Evolutionary conservation across 2,329 filamentous ascomycete species (phyloP).

Genomic region (Tolypocladium ophioglossoides): DNA sequence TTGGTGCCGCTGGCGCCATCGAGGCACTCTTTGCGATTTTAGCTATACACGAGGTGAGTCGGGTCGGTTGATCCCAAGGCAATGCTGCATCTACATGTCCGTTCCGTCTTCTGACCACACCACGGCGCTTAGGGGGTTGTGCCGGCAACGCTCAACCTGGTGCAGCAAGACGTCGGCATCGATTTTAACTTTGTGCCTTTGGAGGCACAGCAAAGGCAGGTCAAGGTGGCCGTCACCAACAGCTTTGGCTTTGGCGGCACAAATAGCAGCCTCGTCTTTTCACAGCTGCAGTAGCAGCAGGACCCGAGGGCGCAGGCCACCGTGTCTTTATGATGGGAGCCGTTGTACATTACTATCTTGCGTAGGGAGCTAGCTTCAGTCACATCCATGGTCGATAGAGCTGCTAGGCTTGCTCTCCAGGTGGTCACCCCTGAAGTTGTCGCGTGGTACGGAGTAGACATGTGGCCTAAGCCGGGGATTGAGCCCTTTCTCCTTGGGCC

Average conservation of each 20-base stretch:
- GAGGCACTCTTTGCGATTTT: slow-evolving; percentile 81
- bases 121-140: slow-evolving; percentile 52
- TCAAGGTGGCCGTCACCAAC: slow-evolving; percentile 76
- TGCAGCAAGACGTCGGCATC: slow-evolving; percentile 53
- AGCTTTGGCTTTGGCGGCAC: slow-evolving; percentile 98
- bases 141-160: slow-evolving; percentile 80
- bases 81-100: background rate
- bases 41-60: slow-evolving; percentile 62
- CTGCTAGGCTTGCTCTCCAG: no score
- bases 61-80: background rate
- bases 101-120: slow-evolving; percentile 11
- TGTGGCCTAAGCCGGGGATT: no score
- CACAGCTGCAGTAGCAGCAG: slow-evolving; percentile 13
- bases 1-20: slow-evolving; percentile 84
- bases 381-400: no score
- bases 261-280: slow-evolving; percentile 82
- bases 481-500: no score
- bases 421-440: no score
- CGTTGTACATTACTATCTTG: no score
- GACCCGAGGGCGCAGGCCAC: no score
- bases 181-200: slow-evolving; percentile 79
- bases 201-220: slow-evolving; percentile 54
- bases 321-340: no score
- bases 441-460: no score
- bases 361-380: no score